These are phyloP conservation scores for Iodosphaeria phyllophila DNA, from an alignment of 2,329 filamentous ascomycete genomes.

Conservation along the genomic window DNA sequence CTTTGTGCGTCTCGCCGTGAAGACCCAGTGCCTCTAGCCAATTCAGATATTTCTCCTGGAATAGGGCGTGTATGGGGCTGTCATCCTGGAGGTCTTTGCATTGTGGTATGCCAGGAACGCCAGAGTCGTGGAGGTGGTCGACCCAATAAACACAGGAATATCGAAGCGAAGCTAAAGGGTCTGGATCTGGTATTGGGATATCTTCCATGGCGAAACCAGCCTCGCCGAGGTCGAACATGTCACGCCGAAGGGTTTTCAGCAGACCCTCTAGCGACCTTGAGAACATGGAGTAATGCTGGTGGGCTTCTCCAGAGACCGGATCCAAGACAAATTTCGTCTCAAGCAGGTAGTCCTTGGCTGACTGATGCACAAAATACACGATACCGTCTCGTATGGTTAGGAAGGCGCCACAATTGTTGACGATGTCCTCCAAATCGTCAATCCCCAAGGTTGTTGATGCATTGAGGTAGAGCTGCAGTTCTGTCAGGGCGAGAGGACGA, in stretches of 20 bases:
- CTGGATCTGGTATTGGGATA: conserved; percentile 5
- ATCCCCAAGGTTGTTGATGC: conserved; percentile 3
- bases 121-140: conserved; percentile 11
- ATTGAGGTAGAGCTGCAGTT: conserved; percentile 10
- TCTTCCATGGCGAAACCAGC: conserved; percentile 8
- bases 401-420: conserved; percentile 20
- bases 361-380: conserved; percentile 21
- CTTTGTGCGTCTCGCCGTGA: conserved; percentile 6
- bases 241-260: conserved; percentile 10
- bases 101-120: background rate
- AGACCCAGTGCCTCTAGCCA: conserved; percentile 24
- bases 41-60: conserved; percentile 17
- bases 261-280: conserved; percentile 15
- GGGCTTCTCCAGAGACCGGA: too few species aligned
- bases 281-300: conserved; percentile 15
- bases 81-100: conserved; percentile 7
- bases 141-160: conserved; percentile 18
- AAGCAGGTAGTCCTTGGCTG: conserved; percentile 21
- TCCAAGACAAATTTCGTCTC: conserved; percentile 10
- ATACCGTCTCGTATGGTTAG: conserved; percentile 13
- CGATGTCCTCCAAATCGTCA: conserved; percentile 9
- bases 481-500: conserved; percentile 16
- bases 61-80: conserved; percentile 12
- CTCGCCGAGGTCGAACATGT: conserved; percentile 15
- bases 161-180: conserved; percentile 9